These are phyloP conservation scores for Lactarius psammicola DNA, from an alignment of 768 basidiomycete species.

Conservation along the genomic window DNA sequence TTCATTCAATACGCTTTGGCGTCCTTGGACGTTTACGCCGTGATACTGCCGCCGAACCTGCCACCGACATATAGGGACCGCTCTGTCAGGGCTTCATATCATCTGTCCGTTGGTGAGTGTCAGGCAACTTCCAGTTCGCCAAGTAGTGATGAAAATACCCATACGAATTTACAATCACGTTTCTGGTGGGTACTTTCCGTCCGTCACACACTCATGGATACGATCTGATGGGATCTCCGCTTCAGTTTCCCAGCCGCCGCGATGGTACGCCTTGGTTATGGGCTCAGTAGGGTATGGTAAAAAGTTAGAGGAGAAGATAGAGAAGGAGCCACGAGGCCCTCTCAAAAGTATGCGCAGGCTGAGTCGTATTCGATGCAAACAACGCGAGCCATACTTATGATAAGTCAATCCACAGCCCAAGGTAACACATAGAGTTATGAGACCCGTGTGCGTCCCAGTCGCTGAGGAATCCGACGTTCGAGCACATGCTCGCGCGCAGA, in stretches of 20 bases:
- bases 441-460: no score
- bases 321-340: conserved; percentile 14
- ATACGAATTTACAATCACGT: conserved; percentile 90
- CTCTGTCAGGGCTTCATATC: conserved; percentile 81
- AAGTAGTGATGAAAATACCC: conserved; percentile 84
- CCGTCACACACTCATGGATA: neutral
- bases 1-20: conserved; percentile 13
- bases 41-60: conserved; percentile 71
- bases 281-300: conserved; percentile 17
- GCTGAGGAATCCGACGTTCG: no score
- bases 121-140: conserved; percentile 47
- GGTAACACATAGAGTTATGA: no score
- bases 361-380: no score
- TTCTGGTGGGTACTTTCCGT: conserved; percentile 45
- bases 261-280: conserved; percentile 16
- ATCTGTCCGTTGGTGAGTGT: conserved; percentile 86
- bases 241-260: conserved; percentile 22
- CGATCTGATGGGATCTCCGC: neutral
- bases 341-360: conserved; percentile 17
- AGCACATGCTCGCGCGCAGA: no score
- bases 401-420: no score
- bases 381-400: no score
- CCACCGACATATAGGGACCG: conserved; percentile 92
- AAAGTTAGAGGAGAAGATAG: conserved; percentile 24
- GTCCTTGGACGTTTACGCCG: conserved; percentile 69